These are phyloP conservation scores for Macrotyloma uniflorum DNA, from an alignment of 306 rosid genomes.

Conservation along the genomic window DNA sequence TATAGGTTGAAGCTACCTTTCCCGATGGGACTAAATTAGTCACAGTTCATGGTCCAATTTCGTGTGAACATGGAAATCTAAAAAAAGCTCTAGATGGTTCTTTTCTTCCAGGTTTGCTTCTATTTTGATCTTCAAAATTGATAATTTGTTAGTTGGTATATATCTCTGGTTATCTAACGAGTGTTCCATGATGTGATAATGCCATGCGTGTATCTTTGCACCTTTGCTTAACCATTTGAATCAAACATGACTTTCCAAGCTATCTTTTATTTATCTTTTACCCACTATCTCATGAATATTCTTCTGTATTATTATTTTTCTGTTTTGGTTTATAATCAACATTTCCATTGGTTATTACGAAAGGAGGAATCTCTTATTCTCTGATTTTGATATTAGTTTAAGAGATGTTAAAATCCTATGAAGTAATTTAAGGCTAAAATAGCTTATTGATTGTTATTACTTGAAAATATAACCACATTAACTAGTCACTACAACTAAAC, in stretches of 20 bases:
- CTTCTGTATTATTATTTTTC: not conserved
- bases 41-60: conserved; percentile 78
- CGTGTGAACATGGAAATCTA: conserved; percentile 71
- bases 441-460: not conserved
- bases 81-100: conserved; percentile 71
- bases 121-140: conserved; percentile 4
- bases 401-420: not conserved
- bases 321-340: not conserved
- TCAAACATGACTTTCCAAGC: not conserved
- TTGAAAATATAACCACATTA: not conserved
- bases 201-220: not conserved
- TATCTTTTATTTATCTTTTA: conserved; percentile 1
- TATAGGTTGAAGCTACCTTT: conserved; percentile 92
- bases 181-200: not conserved
- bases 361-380: not conserved
- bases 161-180: not conserved
- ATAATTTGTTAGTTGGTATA: not conserved
- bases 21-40: conserved; percentile 88
- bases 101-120: conserved; percentile 75
- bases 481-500: not conserved
- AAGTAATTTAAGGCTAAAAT: not conserved
- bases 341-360: not conserved
- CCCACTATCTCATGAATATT: not conserved
- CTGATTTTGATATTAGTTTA: not conserved
- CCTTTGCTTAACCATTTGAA: conserved; percentile 4